A percentile compares a stretch with the other conserved stretches of the same genome.
Evolutionary conservation across 345 rosid genomes (phyloP).

Genomic region (Microthlaspi erraticum): DNA sequence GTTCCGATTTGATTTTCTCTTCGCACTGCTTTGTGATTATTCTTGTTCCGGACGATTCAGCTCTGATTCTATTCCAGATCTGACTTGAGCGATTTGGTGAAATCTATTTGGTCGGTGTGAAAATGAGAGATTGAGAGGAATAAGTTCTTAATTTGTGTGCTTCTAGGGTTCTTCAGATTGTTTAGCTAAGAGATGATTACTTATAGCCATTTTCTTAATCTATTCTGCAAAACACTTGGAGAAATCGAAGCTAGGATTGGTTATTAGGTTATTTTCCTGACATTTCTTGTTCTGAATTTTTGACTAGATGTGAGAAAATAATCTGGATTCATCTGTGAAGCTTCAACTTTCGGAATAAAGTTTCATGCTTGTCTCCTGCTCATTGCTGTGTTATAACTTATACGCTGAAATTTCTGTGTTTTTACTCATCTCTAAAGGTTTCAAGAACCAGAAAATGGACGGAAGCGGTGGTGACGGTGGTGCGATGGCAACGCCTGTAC

Average conservation of each 20-base stretch:
- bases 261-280: no score
- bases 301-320: neutral
- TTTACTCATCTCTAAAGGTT: conserved; percentile 35
- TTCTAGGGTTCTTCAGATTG: conserved; percentile 14
- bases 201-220: neutral
- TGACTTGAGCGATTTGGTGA: neutral
- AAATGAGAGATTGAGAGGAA: neutral
- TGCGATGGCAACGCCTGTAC: conserved; percentile 62
- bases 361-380: neutral
- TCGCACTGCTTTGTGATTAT: neutral
- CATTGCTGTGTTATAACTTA: neutral
- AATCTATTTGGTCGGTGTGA: neutral
- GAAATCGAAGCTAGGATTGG: no score
- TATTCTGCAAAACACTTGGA: neutral
- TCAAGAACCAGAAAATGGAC: conserved; percentile 64
- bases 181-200: neutral
- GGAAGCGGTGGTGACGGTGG: conserved; percentile 71
- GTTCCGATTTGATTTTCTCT: conserved; percentile 21
- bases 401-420: neutral
- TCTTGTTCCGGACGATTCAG: neutral
- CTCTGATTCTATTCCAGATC: conserved; percentile 21
- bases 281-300: neutral
- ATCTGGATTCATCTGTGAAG: neutral
- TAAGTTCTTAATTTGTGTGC: neutral
- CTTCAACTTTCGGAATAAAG: neutral